These are phyloP conservation scores for Plasmopara halstedii DNA, from an alignment of 352 stramenopile genomes.

Conservation along the genomic window DNA sequence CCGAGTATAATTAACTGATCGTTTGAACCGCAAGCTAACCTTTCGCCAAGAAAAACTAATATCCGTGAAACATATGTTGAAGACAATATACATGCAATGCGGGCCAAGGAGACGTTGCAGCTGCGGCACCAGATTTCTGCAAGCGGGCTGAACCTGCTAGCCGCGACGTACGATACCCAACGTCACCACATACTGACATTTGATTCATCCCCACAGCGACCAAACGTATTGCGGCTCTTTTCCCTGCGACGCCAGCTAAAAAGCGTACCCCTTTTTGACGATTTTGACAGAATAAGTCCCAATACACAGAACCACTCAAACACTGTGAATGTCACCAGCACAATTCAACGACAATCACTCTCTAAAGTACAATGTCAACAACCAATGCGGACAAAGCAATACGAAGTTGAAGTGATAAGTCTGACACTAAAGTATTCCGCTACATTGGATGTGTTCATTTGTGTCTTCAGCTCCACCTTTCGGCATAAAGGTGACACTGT, in stretches of 20 bases:
- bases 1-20: too few relatives aligned
- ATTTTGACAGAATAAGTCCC: not conserved
- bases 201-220: conserved; percentile 30
- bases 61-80: not conserved
- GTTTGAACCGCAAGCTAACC: not conserved
- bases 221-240: conserved; percentile 58
- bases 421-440: conserved; percentile 32
- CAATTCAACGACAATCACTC: conserved; percentile 9
- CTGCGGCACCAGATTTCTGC: conserved; percentile 65
- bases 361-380: conserved; percentile 15
- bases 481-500: not conserved
- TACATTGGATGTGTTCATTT: conserved; percentile 49
- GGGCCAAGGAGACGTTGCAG: conserved; percentile 50
- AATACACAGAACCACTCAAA: conserved; percentile 1
- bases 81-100: conserved; percentile 5
- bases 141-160: conserved; percentile 43
- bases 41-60: too few relatives aligned
- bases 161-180: conserved; percentile 48
- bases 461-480: conserved; percentile 34
- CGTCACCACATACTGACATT: conserved; percentile 70
- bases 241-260: conserved; percentile 69
- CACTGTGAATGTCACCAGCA: not conserved
- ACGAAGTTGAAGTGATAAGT: conserved; percentile 7
- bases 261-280: conserved; percentile 37
- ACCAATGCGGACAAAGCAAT: conserved; percentile 2